A percentile compares a stretch with the other conserved stretches of the same genome.
Conservation (phyloP, 495 filamentous ascomycete species). For the Hypoxylon fragiforme region DNA sequence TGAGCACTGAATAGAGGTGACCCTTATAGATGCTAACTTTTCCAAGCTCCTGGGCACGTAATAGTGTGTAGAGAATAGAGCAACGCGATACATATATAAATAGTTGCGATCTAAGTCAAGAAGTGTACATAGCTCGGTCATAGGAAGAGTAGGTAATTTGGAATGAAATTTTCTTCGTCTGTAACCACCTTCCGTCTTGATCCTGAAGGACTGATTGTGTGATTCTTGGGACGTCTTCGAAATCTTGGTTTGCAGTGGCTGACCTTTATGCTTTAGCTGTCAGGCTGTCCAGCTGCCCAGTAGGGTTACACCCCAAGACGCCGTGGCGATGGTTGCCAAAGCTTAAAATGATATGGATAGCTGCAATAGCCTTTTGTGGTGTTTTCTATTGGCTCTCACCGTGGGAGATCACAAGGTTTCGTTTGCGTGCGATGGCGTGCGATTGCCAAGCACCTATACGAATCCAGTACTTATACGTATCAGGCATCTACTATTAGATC, state of each 20-base stretch:
- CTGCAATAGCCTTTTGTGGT: background rate
- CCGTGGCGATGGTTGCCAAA: conserved; percentile 9
- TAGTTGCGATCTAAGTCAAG: background rate
- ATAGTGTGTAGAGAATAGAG: too few relatives aligned
- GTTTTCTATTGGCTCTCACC: background rate
- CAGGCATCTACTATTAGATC: conserved; percentile 17
- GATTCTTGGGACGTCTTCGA: conserved; percentile 18
- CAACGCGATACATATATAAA: too few relatives aligned
- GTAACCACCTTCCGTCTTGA: conserved; percentile 26
- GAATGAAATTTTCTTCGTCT: background rate
- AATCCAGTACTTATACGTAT: conserved; percentile 27
- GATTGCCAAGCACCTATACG: conserved; percentile 33
- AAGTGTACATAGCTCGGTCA: too few relatives aligned
- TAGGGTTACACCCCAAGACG: conserved; percentile 20
- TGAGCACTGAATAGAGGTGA: too few relatives aligned
- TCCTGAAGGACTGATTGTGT: conserved; percentile 15
- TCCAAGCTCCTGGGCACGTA: too few relatives aligned
- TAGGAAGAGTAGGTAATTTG: too few relatives aligned
- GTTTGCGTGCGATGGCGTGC: conserved; percentile 37
- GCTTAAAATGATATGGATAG: background rate
- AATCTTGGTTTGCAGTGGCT: conserved; percentile 15
- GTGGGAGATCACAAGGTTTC: conserved; percentile 28
- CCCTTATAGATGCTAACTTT: too few relatives aligned
- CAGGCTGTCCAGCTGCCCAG: too few relatives aligned
- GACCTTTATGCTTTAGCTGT: conserved; percentile 2